Percentiles rank a stretch among this genome's conserved stretches.
Conservation (phyloP, 1,284 basidiomycete genomes). For the Papiliotrema nemorosa region DNA sequence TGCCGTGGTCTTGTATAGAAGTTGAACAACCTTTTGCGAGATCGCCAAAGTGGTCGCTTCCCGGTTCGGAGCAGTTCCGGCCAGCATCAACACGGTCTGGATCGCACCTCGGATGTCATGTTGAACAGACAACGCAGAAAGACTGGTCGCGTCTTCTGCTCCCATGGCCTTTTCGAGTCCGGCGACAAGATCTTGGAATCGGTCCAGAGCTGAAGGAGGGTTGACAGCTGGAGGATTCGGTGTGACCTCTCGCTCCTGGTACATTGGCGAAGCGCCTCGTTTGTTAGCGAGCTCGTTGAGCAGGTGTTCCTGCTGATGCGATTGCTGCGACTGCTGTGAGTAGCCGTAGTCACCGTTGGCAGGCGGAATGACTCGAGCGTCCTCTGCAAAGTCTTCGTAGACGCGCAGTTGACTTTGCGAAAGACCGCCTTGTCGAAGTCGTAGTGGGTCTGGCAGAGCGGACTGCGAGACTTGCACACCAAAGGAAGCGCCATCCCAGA, state of each 20-base stretch:
- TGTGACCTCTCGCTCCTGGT: conserved; percentile 24
- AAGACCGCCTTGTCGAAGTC: conserved; percentile 79
- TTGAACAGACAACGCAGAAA: conserved; percentile 68
- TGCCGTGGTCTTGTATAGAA: conserved; percentile 75
- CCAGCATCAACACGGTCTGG: conserved; percentile 73
- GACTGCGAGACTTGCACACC: conserved; percentile 71
- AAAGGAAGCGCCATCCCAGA: conserved; percentile 74
- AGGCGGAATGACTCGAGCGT: conserved; percentile 32
- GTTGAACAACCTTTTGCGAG: conserved; percentile 64
- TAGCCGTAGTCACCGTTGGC: conserved; percentile 18
- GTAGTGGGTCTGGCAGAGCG: conserved; percentile 82
- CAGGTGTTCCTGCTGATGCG: conserved; percentile 14
- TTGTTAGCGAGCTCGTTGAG: conserved; percentile 27
- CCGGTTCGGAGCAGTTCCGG: conserved; percentile 70
- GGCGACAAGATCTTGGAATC: conserved; percentile 60
- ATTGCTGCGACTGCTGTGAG: conserved; percentile 15
- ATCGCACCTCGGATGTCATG: conserved; percentile 82
- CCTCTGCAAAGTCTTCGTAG: conserved; percentile 88
- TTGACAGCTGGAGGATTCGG: conserved; percentile 25
- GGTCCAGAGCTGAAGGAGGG: conserved; percentile 42
- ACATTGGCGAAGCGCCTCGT: conserved; percentile 30
- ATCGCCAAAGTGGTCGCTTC: conserved; percentile 84
- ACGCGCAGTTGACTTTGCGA: conserved; percentile 79
- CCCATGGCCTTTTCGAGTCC: conserved; percentile 76
- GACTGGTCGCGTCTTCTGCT: conserved; percentile 61